Evolutionary conservation across 371 early-diverging fungal genomes (phyloP).

Genomic region (Apophysomyces elegans): DNA sequence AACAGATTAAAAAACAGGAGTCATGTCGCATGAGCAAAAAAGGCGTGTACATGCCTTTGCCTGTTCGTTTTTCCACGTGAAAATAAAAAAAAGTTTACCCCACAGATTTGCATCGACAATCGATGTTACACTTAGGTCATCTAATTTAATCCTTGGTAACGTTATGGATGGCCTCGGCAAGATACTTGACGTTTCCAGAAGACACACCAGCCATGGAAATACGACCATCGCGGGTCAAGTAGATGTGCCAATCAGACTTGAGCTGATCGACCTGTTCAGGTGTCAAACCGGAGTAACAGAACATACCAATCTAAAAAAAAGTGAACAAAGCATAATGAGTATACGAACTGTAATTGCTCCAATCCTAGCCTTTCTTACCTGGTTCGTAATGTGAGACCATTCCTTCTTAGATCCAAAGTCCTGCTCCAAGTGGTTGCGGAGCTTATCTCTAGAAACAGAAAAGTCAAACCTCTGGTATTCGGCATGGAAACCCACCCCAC

Average conservation of each 20-base stretch:
- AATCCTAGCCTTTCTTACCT: slow-evolving; percentile 35
- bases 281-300: slow-evolving; percentile 96
- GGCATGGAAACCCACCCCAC: neutral
- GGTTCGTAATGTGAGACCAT: slow-evolving; percentile 97
- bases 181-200: slow-evolving; percentile 90
- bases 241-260: slow-evolving; percentile 88
- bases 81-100: slow-evolving; percentile 12
- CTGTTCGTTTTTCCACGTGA: slow-evolving; percentile 4
- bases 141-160: slow-evolving; percentile 75
- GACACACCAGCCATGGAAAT: slow-evolving; percentile 98
- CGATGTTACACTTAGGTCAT: neutral
- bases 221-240: slow-evolving; percentile 96
- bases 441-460: slow-evolving; percentile 46
- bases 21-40: slow-evolving; percentile 7
- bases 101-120: neutral
- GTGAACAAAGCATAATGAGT: neutral
- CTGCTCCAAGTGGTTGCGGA: slow-evolving; percentile 81
- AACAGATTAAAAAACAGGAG: slow-evolving; percentile 3
- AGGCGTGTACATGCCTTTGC: neutral
- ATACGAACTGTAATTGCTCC: slow-evolving; percentile 1
- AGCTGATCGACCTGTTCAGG: slow-evolving; percentile 89
- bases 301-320: slow-evolving; percentile 91
- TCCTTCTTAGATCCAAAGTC: slow-evolving; percentile 77
- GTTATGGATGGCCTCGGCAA: slow-evolving; percentile 94
- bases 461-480: neutral